These are phyloP conservation scores for Coemansia sp. DNA, from an alignment of 192 early-diverging fungal species.

Conservation along the genomic window DNA sequence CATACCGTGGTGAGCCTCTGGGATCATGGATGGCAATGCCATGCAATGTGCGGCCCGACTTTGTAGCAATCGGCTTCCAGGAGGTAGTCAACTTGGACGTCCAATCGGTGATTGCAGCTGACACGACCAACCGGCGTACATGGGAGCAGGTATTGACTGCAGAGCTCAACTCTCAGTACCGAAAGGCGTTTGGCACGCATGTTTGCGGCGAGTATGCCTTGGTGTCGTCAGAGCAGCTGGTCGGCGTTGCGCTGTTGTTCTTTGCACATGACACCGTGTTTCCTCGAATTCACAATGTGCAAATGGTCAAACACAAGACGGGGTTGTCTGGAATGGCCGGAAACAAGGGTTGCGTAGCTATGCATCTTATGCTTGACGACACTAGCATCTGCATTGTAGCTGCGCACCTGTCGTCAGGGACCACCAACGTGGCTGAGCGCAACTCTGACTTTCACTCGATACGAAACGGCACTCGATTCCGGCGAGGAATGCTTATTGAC, in stretches of 20 bases:
- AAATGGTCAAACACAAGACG: conserved; percentile 85
- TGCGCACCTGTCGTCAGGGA: conserved; percentile 90
- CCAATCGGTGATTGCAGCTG: conserved; percentile 62
- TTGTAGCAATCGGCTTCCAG: conserved; percentile 88
- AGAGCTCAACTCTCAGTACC: conserved; percentile 34
- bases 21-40: conserved; percentile 47
- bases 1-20: conserved; percentile 57
- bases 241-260: conserved; percentile 84
- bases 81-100: conserved; percentile 92
- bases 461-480: conserved; percentile 66
- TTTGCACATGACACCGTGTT: conserved; percentile 73
- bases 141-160: conserved; percentile 37
- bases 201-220: conserved; percentile 63
- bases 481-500: conserved; percentile 59
- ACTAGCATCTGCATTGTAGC: conserved; percentile 87
- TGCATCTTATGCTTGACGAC: conserved; percentile 81
- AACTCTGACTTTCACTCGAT: conserved; percentile 84
- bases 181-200: conserved; percentile 8
- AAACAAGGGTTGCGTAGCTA: conserved; percentile 95
- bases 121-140: conserved; percentile 55
- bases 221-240: conserved; percentile 81
- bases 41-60: conserved; percentile 58
- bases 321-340: conserved; percentile 93
- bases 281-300: conserved; percentile 72
- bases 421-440: conserved; percentile 67